These are phyloP conservation scores for Leptographium wingfieldii DNA, from an alignment of 2,329 filamentous ascomycete genomes.

Conservation along the genomic window DNA sequence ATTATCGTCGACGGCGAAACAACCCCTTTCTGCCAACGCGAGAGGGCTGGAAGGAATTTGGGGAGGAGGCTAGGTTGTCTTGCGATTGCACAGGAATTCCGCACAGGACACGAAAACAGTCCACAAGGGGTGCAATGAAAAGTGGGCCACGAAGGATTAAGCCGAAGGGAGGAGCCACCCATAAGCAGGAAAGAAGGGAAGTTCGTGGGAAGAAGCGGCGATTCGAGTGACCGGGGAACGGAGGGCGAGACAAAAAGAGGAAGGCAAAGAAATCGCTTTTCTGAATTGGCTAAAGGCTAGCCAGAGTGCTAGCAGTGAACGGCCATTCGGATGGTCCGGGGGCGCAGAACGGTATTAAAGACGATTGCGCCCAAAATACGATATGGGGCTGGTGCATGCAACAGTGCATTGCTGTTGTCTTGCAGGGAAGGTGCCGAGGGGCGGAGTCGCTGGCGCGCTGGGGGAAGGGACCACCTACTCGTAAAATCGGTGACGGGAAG, in stretches of 20 bases:
- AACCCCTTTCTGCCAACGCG: conserved; percentile 2
- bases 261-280: neutral
- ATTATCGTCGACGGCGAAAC: neutral
- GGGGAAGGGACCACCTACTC: neutral
- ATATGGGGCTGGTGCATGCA: neutral
- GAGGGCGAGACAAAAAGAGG: neutral
- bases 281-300: neutral
- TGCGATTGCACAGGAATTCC: conserved; percentile 1
- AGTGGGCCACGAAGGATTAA: neutral
- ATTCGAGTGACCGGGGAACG: neutral
- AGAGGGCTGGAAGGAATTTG: conserved; percentile 3
- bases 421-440: neutral
- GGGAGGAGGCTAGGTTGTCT: neutral
- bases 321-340: neutral
- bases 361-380: neutral
- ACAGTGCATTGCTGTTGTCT: neutral
- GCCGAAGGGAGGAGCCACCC: neutral
- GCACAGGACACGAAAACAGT: conserved; percentile 2
- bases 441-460: neutral
- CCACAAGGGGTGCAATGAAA: neutral
- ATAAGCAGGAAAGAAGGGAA: neutral
- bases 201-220: neutral
- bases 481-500: no score
- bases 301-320: neutral
- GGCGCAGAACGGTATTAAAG: neutral